phyloP scores from a whole-genome alignment of 2,329 filamentous ascomycete genomes.

The Ophiocordyceps camponoti-saundersi region DNA sequence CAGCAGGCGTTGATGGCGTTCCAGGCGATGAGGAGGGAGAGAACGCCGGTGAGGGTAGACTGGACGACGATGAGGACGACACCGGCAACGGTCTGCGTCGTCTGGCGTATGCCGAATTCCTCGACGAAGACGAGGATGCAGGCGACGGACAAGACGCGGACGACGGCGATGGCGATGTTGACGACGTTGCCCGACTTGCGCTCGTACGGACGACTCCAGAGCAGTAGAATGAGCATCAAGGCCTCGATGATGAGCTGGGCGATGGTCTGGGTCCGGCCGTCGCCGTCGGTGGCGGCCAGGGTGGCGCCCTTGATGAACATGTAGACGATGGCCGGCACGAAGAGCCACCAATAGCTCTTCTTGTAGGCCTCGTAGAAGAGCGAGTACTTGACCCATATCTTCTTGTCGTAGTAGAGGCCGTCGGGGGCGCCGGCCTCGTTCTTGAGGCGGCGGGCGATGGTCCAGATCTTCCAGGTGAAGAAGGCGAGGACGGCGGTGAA shows the following conservation, averaged over 20 bases:
- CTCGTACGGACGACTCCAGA: constrained; percentile 78
- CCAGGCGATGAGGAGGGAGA: constrained; percentile 76
- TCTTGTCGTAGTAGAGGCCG: constrained; percentile 73
- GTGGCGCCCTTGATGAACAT: constrained; percentile 78
- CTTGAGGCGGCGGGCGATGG: constrained; percentile 57
- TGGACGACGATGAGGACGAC: constrained; percentile 90
- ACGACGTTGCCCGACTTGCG: constrained; percentile 79
- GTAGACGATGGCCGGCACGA: constrained; percentile 78
- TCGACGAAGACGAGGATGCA: constrained; percentile 91
- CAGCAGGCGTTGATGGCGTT: constrained; percentile 73
- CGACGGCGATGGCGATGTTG: constrained; percentile 80
- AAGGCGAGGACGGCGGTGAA: constrained; percentile 72
- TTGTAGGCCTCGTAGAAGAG: constrained; percentile 95
- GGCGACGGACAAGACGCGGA: constrained; percentile 72
- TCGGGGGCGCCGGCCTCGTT: constrained; percentile 54
- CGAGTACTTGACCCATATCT: constrained; percentile 87
- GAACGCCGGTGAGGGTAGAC: constrained; percentile 60
- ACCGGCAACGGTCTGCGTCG: constrained; percentile 85
- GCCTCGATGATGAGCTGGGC: constrained; percentile 70
- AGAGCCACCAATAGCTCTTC: constrained; percentile 93
- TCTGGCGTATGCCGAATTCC: constrained; percentile 75
- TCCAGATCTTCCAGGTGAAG: constrained; percentile 74
- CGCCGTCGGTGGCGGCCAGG: constrained; percentile 69
- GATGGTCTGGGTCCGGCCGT: constrained; percentile 66
- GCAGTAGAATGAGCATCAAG: constrained; percentile 58